Evolutionary conservation across 164 flowering plant genomes (phyloP).

Genomic region (Litsea cubeba): DNA sequence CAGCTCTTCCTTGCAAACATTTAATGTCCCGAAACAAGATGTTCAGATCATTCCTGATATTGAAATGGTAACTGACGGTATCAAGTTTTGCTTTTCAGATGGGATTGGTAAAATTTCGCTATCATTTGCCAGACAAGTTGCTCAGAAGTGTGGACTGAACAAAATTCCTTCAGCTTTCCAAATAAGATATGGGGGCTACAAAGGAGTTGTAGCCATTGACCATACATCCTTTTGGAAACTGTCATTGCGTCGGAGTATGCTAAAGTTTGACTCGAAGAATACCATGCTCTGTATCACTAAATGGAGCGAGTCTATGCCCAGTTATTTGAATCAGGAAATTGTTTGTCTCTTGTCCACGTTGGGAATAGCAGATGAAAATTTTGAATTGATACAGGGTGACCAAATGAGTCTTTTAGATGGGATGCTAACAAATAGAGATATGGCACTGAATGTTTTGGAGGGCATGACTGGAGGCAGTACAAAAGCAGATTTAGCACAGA

Average conservation of each 20-base stretch:
- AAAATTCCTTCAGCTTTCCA: constrained; percentile 87
- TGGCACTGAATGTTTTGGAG: constrained; percentile 60
- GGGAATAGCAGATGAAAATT: constrained; percentile 60
- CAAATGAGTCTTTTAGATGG: constrained; percentile 49
- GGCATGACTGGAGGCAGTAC: constrained; percentile 34
- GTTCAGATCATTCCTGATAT: constrained; percentile 77
- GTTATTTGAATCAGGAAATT: constrained; percentile 87
- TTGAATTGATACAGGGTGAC: constrained; percentile 47
- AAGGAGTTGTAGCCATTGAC: constrained; percentile 90
- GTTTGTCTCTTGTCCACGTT: constrained; percentile 76
- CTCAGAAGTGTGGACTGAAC: constrained; percentile 55
- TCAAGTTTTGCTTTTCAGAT: constrained; percentile 86
- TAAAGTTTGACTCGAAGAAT: constrained; percentile 73
- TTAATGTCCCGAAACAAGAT: constrained; percentile 47
- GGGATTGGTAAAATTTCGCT: constrained; percentile 89
- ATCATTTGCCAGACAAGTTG: constrained; percentile 65
- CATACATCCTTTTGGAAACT: constrained; percentile 73
- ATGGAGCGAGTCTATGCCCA: constrained; percentile 71
- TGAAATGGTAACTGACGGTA: constrained; percentile 57
- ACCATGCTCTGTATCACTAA: constrained; percentile 80
- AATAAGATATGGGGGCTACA: constrained; percentile 94
- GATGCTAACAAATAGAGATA: constrained; percentile 54
- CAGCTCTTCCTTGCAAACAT: constrained; percentile 72
- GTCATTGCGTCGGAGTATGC: constrained; percentile 80
- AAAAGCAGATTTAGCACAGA: constrained; percentile 38